Evolutionary conservation across 305 asterid genomes (phyloP).

Genomic region (Monarda citriodora): DNA sequence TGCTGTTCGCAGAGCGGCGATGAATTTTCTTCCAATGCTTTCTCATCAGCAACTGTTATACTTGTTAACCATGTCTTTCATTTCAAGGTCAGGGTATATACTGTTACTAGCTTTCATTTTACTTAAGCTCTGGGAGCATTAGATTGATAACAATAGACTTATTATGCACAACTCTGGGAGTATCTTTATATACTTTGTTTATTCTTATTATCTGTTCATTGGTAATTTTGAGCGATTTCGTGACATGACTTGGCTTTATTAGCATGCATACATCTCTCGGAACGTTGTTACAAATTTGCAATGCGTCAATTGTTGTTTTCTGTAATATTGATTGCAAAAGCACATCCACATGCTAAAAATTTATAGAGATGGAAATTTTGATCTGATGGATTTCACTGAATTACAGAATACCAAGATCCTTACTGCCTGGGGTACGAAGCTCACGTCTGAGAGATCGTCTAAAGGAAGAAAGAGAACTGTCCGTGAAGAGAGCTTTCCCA

Average conservation of each 20-base stretch:
- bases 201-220: not conserved
- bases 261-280: slow-evolving; percentile 5
- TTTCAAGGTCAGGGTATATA: slow-evolving; percentile 69
- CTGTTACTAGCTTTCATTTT: slow-evolving; percentile 21
- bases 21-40: slow-evolving; percentile 99
- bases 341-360: slow-evolving; percentile 18
- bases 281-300: slow-evolving; percentile 14
- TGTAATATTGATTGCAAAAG: slow-evolving; percentile 14
- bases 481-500: slow-evolving; percentile 88
- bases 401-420: slow-evolving; percentile 95
- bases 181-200: no score
- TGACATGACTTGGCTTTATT: slow-evolving; percentile 14
- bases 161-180: slow-evolving; percentile 14
- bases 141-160: not conserved
- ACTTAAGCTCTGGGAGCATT: not conserved
- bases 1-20: slow-evolving; percentile 97
- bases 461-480: slow-evolving; percentile 89
- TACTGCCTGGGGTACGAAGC: slow-evolving; percentile 90
- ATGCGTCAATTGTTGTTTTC: slow-evolving; percentile 20
- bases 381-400: slow-evolving; percentile 28
- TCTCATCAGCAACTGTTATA: slow-evolving; percentile 96
- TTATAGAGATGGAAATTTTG: slow-evolving; percentile 19
- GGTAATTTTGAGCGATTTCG: slow-evolving; percentile 6
- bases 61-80: slow-evolving; percentile 95
- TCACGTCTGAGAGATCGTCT: slow-evolving; percentile 90